Evolutionary conservation across 345 rosid species (phyloP).

Genomic region (Jatropha curcas): DNA sequence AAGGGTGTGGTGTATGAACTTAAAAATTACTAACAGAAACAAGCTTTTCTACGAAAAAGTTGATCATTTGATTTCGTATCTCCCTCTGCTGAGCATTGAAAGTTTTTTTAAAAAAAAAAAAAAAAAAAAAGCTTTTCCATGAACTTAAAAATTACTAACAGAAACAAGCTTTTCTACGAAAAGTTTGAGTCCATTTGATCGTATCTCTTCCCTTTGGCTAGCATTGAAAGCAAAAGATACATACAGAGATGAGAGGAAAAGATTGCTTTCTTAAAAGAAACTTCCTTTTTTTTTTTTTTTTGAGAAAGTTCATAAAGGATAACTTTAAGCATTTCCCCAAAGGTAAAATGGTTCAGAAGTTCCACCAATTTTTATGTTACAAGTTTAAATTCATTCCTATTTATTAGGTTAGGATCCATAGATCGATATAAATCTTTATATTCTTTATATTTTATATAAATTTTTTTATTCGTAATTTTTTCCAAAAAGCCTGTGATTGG

Average conservation of each 20-base stretch:
- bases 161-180: slow-evolving; percentile 5
- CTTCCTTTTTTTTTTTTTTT: too few species aligned
- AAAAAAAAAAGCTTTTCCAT: too few species aligned
- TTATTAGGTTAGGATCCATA: too few species aligned
- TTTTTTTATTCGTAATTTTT: too few species aligned
- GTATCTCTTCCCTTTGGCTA: neutral
- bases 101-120: too few species aligned
- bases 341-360: neutral
- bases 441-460: too few species aligned
- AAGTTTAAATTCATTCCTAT: too few species aligned
- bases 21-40: slow-evolving; percentile 13
- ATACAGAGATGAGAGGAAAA: slow-evolving; percentile 8
- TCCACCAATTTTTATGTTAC: too few species aligned
- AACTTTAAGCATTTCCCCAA: slow-evolving; percentile 21
- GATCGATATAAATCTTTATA: too few species aligned
- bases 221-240: slow-evolving; percentile 27
- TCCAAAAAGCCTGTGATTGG: too few species aligned
- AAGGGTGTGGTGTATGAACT: too few species aligned
- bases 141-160: slow-evolving; percentile 15
- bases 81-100: neutral
- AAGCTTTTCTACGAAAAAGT: slow-evolving; percentile 15
- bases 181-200: slow-evolving; percentile 24
- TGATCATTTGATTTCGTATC: slow-evolving; percentile 19
- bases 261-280: slow-evolving; percentile 27
- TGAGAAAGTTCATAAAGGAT: slow-evolving; percentile 26